Base-by-base conservation (phyloP, 495 filamentous ascomycete species). In the Penicillium salamii region DNA sequence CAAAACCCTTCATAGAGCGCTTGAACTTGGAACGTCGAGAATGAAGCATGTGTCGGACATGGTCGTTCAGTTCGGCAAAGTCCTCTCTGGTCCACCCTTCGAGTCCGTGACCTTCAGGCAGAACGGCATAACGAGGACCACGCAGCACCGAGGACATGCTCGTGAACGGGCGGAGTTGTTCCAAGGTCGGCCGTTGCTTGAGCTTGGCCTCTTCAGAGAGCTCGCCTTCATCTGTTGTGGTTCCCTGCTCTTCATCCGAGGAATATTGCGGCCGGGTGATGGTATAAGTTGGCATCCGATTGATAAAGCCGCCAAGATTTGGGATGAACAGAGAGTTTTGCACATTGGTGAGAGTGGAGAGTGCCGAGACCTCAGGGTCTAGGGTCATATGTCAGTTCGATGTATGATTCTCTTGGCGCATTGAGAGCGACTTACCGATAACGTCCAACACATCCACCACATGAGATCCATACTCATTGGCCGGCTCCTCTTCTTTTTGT, bases 41-140 rank as follows among this genome's bases (percentile, higher is more conserved):
- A 65, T 92, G 88, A 37, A 92, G 63, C 81, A 89, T 86, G 52
- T 92, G 88, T 31, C 88, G 74, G 18, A 92, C 88, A 62, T 89
- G 83, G 59, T 92, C 87, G 61, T 92, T 88, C 43, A 91, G 69
- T 55, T 87, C 79, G 42, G 76, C 75, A 56, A 85, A 82, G 44
- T 91, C 87, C 40, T 84, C 79, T 21, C 78, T 72, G 4, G 63
- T 78, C 88, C 87, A 92, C 14, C 81, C 86, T 23, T 84, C 75
- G 1, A 92, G 67, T 7, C 72, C 76, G 11, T 78, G 78, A 9
- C 84, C 83, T 24, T 89, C 80, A 17, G 72, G 71, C 2, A 76
- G 44, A 29, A 76, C 58, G 14, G 72, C 72, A 51, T 71, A 76
- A 1, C 61, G 65, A 23, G 65, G 54, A 12, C 65, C 68, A 7